A percentile compares a stretch with the other conserved stretches of the same genome.
Evolutionary conservation across 139 green algal species (phyloP).

Genomic region (Pseudopediastrum boryanum): DNA sequence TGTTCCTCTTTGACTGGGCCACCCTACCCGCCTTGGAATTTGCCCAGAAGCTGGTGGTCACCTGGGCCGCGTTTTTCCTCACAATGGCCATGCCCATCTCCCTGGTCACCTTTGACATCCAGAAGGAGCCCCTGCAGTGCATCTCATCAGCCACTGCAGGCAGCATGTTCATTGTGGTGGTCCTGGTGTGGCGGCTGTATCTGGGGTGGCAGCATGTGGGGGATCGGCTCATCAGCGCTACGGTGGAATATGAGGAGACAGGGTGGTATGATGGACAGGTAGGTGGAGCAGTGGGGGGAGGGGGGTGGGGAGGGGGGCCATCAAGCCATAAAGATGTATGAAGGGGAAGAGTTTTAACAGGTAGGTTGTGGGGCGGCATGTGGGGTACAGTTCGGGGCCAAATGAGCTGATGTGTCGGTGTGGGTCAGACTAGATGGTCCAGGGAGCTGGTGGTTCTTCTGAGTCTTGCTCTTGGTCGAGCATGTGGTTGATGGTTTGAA

Average conservation of each 20-base stretch:
- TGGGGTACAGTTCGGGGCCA: too few relatives aligned
- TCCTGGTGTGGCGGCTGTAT: slow-evolving; percentile 42
- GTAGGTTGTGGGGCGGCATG: too few relatives aligned
- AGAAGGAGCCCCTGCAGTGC: slow-evolving; percentile 37
- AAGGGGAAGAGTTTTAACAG: too few relatives aligned
- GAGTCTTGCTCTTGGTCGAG: too few relatives aligned
- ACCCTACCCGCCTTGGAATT: slow-evolving; percentile 41
- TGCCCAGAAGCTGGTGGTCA: slow-evolving; percentile 19
- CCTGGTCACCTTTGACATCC: slow-evolving; percentile 40
- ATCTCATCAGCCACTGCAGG: slow-evolving; percentile 33
- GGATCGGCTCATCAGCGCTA: slow-evolving; percentile 64
- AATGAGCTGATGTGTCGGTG: too few relatives aligned
- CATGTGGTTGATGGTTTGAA: too few relatives aligned
- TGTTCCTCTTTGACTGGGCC: slow-evolving; percentile 48
- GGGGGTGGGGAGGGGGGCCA: too few relatives aligned
- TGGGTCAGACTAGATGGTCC: too few relatives aligned
- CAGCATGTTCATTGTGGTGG: slow-evolving; percentile 40
- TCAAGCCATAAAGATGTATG: too few relatives aligned
- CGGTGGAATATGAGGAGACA: slow-evolving; percentile 76
- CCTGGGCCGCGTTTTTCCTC: slow-evolving; percentile 37
- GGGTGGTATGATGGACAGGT: slow-evolving; percentile 70
- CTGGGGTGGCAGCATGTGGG: slow-evolving; percentile 68
- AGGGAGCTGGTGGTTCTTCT: too few relatives aligned
- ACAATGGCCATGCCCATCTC: slow-evolving; percentile 38
- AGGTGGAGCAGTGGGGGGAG: too few relatives aligned